Percentiles rank a stretch among this genome's conserved stretches.
These are phyloP conservation scores for Ceratocystis variospora DNA, from an alignment of 2,329 filamentous ascomycete genomes.

Conservation along the genomic window DNA sequence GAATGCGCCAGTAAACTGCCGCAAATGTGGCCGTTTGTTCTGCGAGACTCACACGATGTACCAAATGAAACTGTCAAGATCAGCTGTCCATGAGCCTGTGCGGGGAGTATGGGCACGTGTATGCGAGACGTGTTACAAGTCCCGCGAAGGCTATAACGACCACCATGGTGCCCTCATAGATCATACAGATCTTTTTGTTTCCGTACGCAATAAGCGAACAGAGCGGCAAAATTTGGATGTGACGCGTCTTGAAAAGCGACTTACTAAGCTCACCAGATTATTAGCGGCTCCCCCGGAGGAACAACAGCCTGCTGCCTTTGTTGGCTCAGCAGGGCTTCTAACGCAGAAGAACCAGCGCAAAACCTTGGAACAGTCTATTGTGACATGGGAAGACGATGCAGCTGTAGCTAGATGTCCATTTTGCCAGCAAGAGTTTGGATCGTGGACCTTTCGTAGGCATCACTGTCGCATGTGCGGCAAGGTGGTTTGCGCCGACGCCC, in stretches of 20 bases:
- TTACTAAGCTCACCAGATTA: conserved; percentile 79
- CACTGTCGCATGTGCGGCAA: conserved; percentile 89
- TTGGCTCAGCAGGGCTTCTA: conserved; percentile 41
- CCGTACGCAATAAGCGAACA: conserved; percentile 59
- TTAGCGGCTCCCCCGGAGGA: conserved; percentile 63
- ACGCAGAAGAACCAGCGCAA: conserved; percentile 66
- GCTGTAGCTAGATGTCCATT: conserved; percentile 73
- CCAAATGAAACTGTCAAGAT: conserved; percentile 90
- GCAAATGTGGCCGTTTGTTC: conserved; percentile 83
- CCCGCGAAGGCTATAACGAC: conserved; percentile 87
- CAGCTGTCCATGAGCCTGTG: conserved; percentile 78
- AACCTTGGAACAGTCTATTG: conserved; percentile 74
- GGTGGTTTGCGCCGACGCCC: conserved; percentile 79
- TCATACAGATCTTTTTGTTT: conserved; percentile 56
- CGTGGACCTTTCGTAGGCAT: conserved; percentile 83
- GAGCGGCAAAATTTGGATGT: conserved; percentile 80
- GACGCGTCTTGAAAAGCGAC: conserved; percentile 75
- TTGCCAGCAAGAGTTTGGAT: conserved; percentile 89
- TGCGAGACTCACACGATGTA: conserved; percentile 99
- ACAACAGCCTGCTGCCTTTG: conserved; percentile 33
- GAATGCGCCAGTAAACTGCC: conserved; percentile 80
- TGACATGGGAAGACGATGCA: conserved; percentile 88
- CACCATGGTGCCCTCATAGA: conserved; percentile 59
- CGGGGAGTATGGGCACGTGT: conserved; percentile 87
- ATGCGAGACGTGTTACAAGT: conserved; percentile 99